Evolutionary conservation across 1,284 basidiomycete species (phyloP).

Genomic region (Leccinum pachyderme): DNA sequence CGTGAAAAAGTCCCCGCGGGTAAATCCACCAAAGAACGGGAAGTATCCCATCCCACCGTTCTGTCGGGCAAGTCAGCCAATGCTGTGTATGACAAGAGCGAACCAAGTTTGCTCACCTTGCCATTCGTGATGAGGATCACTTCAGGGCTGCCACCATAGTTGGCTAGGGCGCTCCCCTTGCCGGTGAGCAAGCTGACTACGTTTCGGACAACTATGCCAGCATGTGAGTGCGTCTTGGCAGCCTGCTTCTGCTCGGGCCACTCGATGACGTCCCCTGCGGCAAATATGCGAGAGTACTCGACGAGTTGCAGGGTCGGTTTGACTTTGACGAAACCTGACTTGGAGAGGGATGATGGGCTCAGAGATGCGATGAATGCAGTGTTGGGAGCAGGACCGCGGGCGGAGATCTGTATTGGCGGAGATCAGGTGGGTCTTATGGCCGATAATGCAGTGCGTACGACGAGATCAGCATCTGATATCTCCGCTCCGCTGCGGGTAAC

Average conservation of each 20-base stretch:
- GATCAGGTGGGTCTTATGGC: neutral
- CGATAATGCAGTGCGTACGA: constrained; percentile 41
- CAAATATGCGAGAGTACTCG: constrained; percentile 51
- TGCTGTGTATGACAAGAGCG: neutral
- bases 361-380: constrained; percentile 49
- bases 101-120: constrained; percentile 40
- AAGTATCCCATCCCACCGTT: constrained; percentile 46
- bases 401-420: constrained; percentile 39
- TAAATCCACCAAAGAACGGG: constrained; percentile 47
- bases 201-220: constrained; percentile 45
- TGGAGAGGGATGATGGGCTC: constrained; percentile 40
- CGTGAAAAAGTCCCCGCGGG: constrained; percentile 39
- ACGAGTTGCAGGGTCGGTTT: constrained; percentile 51
- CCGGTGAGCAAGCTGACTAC: constrained; percentile 44
- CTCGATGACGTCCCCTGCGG: constrained; percentile 57
- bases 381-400: constrained; percentile 50
- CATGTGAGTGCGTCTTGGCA: constrained; percentile 46
- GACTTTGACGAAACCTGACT: constrained; percentile 46
- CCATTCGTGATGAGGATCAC: constrained; percentile 58
- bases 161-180: constrained; percentile 31
- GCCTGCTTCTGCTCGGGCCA: constrained; percentile 60
- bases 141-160: constrained; percentile 53
- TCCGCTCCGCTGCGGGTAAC: constrained; percentile 52
- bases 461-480: constrained; percentile 52
- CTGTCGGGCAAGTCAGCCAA: constrained; percentile 28